Percentiles rank a stretch among this genome's conserved stretches.
Evolutionary conservation across 495 filamentous ascomycete genomes (phyloP).

Genomic region (Penicillium egyptiacum): DNA sequence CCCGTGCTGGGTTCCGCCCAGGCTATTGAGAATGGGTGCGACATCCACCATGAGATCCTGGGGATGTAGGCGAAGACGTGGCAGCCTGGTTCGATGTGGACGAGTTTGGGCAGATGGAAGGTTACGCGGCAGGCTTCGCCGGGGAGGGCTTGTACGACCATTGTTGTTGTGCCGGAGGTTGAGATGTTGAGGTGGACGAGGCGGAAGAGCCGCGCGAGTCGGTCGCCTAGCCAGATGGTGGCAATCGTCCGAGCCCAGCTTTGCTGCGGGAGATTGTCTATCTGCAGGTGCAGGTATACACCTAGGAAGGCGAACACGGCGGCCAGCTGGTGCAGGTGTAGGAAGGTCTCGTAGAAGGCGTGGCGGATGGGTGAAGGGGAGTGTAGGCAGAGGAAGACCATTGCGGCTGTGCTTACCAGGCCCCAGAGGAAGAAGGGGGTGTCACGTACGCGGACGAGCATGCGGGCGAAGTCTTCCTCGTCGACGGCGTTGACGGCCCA

Average conservation of each 20-base stretch:
- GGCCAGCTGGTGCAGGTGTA: constrained; percentile 71
- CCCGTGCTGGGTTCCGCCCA: constrained; percentile 47
- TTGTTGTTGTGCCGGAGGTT: constrained; percentile 38
- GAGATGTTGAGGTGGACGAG: constrained; percentile 62
- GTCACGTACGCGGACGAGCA: constrained; percentile 57
- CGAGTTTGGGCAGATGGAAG: constrained; percentile 73
- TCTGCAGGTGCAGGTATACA: constrained; percentile 67
- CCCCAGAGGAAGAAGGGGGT: constrained; percentile 62
- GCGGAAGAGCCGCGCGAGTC: constrained; percentile 52
- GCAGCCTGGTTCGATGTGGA: constrained; percentile 70
- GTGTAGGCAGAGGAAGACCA: constrained; percentile 66
- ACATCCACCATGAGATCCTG: constrained; percentile 67
- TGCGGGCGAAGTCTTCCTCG: constrained; percentile 48
- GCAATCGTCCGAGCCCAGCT: constrained; percentile 61
- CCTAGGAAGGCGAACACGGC: constrained; percentile 64
- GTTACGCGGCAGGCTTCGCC: constrained; percentile 60
- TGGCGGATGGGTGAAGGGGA: constrained; percentile 76
- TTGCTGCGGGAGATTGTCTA: constrained; percentile 60
- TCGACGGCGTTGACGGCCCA: constrained; percentile 58
- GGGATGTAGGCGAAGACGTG: constrained; percentile 86
- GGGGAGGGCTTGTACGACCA: constrained; percentile 53
- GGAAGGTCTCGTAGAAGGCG: constrained; percentile 88
- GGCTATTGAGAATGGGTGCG: constrained; percentile 59
- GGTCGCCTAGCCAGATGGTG: constrained; percentile 65
- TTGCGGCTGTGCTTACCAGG: constrained; percentile 51